phyloP scores from a whole-genome alignment of 768 basidiomycete species.

The Terana coerulea region DNA sequence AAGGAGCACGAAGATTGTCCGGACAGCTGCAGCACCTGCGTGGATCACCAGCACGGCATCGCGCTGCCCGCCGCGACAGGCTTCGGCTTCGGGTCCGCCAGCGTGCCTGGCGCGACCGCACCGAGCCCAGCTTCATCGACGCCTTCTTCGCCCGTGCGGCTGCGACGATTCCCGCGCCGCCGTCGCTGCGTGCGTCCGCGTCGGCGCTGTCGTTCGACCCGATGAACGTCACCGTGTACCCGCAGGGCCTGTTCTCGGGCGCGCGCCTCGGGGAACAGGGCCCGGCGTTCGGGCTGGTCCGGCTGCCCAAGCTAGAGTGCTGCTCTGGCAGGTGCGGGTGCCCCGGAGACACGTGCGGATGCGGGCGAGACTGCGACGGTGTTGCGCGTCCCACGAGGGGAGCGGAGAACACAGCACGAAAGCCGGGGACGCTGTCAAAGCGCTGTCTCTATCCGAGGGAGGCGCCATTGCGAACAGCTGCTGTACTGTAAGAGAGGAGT shows the following conservation, averaged over 20 bases:
- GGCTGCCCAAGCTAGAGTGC: conserved; percentile 63
- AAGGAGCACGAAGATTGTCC: conserved; percentile 34
- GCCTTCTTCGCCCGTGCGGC: conserved; percentile 63
- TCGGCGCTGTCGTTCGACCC: conserved; percentile 44
- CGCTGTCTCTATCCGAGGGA: too few species aligned
- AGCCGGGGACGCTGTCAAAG: background rate
- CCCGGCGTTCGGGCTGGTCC: conserved; percentile 45
- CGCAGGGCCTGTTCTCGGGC: conserved; percentile 32
- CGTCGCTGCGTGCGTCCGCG: conserved; percentile 41
- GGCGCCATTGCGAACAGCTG: too few species aligned
- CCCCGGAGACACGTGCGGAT: conserved; percentile 49
- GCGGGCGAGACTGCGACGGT: conserved; percentile 56
- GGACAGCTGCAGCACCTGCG: conserved; percentile 57
- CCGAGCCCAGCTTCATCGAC: conserved; percentile 40
- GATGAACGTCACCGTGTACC: conserved; percentile 47
- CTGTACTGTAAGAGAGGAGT: too few species aligned
- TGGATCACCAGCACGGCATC: conserved; percentile 47
- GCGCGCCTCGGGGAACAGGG: conserved; percentile 36
- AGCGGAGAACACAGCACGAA: background rate
- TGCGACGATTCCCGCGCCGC: conserved; percentile 69
- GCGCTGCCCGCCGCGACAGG: conserved; percentile 29
- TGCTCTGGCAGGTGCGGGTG: conserved; percentile 62
- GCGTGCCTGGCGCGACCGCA: background rate
- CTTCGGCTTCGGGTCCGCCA: conserved; percentile 6
- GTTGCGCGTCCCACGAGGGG: conserved; percentile 31